Evolutionary conservation across 192 early-diverging fungal genomes (phyloP).

Genomic region (Tieghemiomyces parasiticus): DNA sequence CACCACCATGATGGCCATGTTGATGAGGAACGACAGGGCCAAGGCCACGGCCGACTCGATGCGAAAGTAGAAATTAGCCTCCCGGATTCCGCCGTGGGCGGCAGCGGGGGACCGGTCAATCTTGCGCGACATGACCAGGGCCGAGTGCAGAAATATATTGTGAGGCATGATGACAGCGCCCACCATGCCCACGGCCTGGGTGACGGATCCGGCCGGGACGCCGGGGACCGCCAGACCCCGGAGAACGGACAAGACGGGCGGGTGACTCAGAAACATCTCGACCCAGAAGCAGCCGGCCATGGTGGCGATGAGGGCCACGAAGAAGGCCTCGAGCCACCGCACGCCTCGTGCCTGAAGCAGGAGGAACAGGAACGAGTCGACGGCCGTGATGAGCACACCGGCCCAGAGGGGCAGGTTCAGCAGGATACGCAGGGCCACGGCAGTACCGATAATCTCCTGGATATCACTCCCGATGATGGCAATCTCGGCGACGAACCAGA

Average conservation of each 20-base stretch:
- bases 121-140: conserved; percentile 45
- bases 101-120: conserved; percentile 20
- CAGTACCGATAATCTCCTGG: conserved; percentile 78
- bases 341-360: conserved; percentile 42
- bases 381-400: conserved; percentile 61
- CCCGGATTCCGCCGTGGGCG: conserved; percentile 38
- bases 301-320: conserved; percentile 53
- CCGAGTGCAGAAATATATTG: conserved; percentile 77
- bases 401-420: conserved; percentile 47
- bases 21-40: conserved; percentile 47
- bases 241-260: conserved; percentile 28
- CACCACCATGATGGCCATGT: conserved; percentile 48
- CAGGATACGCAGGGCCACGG: conserved; percentile 69
- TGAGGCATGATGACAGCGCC: conserved; percentile 79
- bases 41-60: conserved; percentile 46
- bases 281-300: conserved; percentile 67
- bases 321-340: conserved; percentile 53
- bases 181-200: conserved; percentile 51
- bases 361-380: conserved; percentile 69
- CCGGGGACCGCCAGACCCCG: conserved; percentile 35
- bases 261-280: conserved; percentile 37
- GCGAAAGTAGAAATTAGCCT: conserved; percentile 52
- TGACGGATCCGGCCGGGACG: conserved; percentile 35
- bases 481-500: conserved; percentile 44
- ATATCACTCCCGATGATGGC: conserved; percentile 60